Conservation (phyloP, 805 yeast species). For the Komagataella kurtzmanii region DNA sequence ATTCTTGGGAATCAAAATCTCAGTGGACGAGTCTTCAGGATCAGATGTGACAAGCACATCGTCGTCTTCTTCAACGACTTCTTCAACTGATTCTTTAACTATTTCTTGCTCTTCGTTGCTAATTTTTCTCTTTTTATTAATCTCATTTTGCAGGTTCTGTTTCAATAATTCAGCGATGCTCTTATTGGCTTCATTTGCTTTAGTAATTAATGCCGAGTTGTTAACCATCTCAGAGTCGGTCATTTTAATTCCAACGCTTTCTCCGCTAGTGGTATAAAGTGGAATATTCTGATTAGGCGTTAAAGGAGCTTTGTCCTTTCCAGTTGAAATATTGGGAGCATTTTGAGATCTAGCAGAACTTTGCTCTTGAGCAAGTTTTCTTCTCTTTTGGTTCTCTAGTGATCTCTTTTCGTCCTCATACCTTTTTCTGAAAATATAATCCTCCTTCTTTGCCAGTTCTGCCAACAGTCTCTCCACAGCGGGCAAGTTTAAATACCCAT, state of each 20-base stretch:
- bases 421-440: slow-evolving; percentile 57
- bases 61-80: slow-evolving; percentile 10
- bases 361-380: slow-evolving; percentile 34
- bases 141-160: slow-evolving; percentile 16
- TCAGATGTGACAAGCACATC: slow-evolving; percentile 12
- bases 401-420: slow-evolving; percentile 59
- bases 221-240: slow-evolving; percentile 60
- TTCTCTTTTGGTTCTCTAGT: slow-evolving; percentile 49
- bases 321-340: slow-evolving; percentile 45
- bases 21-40: slow-evolving; percentile 17
- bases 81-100: slow-evolving; percentile 7
- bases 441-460: slow-evolving; percentile 61
- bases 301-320: slow-evolving; percentile 66
- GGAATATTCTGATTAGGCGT: slow-evolving; percentile 63
- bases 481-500: slow-evolving; percentile 66
- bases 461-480: slow-evolving; percentile 63
- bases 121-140: slow-evolving; percentile 11
- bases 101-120: slow-evolving; percentile 4
- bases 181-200: slow-evolving; percentile 60
- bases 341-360: slow-evolving; percentile 30
- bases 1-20: slow-evolving; percentile 28
- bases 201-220: slow-evolving; percentile 43
- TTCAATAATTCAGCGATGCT: slow-evolving; percentile 53
- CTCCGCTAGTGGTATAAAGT: slow-evolving; percentile 63
- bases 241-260: slow-evolving; percentile 47